Evolutionary conservation across 176 grass and related monocot species (phyloP), one percentile per base, ranked within the genome.

Genomic region (Oryza officinalis): DNA sequence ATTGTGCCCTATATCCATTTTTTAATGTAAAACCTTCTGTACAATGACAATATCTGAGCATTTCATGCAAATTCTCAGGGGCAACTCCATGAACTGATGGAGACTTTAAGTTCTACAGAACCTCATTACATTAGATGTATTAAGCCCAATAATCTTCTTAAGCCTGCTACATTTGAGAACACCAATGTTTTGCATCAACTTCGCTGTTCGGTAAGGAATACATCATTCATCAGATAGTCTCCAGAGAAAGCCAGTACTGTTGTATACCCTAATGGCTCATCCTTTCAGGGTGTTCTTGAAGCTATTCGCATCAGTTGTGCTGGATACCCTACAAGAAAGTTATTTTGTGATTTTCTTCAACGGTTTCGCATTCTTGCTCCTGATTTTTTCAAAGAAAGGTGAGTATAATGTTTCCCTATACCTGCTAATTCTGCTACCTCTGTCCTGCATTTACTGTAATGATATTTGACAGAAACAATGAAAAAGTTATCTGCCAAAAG

Each of bases 121-220:
- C 95, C 95, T 80, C 92, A 94, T 87, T 97, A 97, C 75, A 94
- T 97, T 83, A 89, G 95, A 87, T 97, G 95, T 86, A 77, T 97
- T 77, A 97, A 97, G 81, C 95, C 95, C 75, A 97, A 97, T 80
- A 94, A 92, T 86, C 74, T 86, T 74, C 92, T 97, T 35, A 97
- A 94, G 82, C 95, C 95, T 85, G 77, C 90, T 84, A 92, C 90
- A 61, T 97, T 94, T 75, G 88, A 92, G 57, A 97, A 97, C 82
- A 31, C 75, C 60, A 94, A 90, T 85, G 89, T 97, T 85, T 52
- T 94, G 28, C 95, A 97, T 78, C 95, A 97, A 87, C 89, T 97
- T 35, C 95, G 92, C 23, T 97, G 95, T 89, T 91, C 90, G 46
- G 92, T 94, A 92, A 92, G 90, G 27, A 38, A 88, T 23, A 67